Base-by-base conservation (phyloP, 306 rosid genomes). In the Astragalus membranaceus region DNA sequence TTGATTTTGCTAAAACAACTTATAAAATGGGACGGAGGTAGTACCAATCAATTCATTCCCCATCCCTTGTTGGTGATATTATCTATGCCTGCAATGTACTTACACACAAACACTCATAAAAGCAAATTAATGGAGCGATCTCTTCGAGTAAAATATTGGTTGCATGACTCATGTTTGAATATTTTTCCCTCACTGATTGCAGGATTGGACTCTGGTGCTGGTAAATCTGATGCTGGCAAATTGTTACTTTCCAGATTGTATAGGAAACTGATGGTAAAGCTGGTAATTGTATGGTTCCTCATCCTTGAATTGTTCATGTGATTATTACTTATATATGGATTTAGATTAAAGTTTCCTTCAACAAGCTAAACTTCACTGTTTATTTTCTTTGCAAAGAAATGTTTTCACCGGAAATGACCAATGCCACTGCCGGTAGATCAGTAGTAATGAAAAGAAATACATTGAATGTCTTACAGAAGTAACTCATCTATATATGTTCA, bases 231-330 rank as follows among this genome's bases (percentile, higher is more conserved):
- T 79, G 76, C 69, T 15, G 48, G 53, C 11, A 35, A 29, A 68
- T 53, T 74, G 72, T 36, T 62, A 53, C 20, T 5, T 44, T 53
- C 59, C 10, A 54, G 62, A 26, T 35, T 53, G 43, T 10, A 7
- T 46, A 46, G 49, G 63, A 62, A 53, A 53, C 57, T 68, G 10
- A 61, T 61, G 50, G 68, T 53, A 52, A 44, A 33, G 42, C 42
- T 74, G 68, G 72, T 51, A 60, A 35, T 74, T 65, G 73, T 51
- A 52, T 69, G 67, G 62, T 69, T 79, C 4, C 23, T 74, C 69
- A 29, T 74, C 15, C 33, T 79, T 54, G 49, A 68, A 15, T 51
- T 44, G 7, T 61, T 46, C 41, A 54, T 46, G 11, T 46, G 15
- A 74, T 37, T 43, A 52, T 29, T 61, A 68, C 52, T 61, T 54